phyloP scores from a whole-genome alignment of 2,329 filamentous ascomycete genomes.

The Bipolaris gigantea region DNA sequence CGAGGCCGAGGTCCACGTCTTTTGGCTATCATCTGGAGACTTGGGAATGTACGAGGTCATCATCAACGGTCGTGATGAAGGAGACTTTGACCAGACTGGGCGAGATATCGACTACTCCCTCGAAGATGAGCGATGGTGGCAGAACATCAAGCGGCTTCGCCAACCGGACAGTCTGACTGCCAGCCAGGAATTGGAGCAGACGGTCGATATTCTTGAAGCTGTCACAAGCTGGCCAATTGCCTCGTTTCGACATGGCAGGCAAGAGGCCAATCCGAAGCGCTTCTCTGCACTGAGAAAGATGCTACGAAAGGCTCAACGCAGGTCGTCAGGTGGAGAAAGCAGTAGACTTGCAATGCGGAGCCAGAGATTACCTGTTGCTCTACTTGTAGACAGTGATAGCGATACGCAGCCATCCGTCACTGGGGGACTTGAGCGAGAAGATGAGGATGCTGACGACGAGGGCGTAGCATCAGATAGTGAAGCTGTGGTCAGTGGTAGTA shows the following conservation, averaged over 20 bases:
- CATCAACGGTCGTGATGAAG: constrained; percentile 65
- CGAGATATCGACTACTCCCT: constrained; percentile 67
- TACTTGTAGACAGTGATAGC: constrained; percentile 49
- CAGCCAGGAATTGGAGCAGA: constrained; percentile 50
- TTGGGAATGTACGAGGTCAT: constrained; percentile 74
- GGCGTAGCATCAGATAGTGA: constrained; percentile 37
- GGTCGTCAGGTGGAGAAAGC: constrained; percentile 53
- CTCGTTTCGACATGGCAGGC: constrained; percentile 55
- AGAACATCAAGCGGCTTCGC: constrained; percentile 64
- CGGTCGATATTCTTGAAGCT: constrained; percentile 49
- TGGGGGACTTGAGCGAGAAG: constrained; percentile 14
- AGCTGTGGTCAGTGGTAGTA: constrained; percentile 34
- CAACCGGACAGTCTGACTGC: constrained; percentile 41
- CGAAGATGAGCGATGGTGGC: constrained; percentile 79
- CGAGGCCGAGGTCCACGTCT: constrained; percentile 74
- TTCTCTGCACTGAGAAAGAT: constrained; percentile 64
- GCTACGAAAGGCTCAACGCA: constrained; percentile 61
- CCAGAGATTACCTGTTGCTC: constrained; percentile 66
- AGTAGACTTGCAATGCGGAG: constrained; percentile 76
- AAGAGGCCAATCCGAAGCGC: constrained; percentile 49
- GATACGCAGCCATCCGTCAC: constrained; percentile 28
- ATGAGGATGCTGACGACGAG: constrained; percentile 30
- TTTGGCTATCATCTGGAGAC: constrained; percentile 75
- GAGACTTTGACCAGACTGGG: constrained; percentile 58
- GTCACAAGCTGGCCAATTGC: constrained; percentile 56